A percentile compares a stretch with the other conserved stretches of the same genome.
Evolutionary conservation across 1,284 basidiomycete genomes (phyloP).

Genomic region (Naganishia albida): DNA sequence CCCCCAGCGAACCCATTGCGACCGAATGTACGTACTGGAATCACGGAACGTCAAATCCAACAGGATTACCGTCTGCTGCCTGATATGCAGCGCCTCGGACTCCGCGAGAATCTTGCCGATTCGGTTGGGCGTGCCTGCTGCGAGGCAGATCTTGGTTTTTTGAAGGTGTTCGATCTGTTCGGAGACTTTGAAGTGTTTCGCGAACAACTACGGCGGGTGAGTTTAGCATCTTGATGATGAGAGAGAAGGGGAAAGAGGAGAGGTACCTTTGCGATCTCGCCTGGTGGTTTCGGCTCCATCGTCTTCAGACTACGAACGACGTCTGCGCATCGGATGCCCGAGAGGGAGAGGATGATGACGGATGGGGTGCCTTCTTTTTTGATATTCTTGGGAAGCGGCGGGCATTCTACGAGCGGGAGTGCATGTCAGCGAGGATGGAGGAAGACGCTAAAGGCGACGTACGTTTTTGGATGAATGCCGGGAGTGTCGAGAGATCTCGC

Average conservation of each 20-base stretch:
- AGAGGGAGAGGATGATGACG: constrained; percentile 50
- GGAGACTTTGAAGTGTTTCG: constrained; percentile 54
- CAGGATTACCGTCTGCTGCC: constrained; percentile 49
- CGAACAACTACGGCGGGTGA: constrained; percentile 47
- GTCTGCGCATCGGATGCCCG: constrained; percentile 54
- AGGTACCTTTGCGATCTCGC: constrained; percentile 54
- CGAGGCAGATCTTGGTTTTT: constrained; percentile 51
- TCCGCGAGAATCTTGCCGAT: constrained; percentile 52
- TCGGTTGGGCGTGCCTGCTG: constrained; percentile 54
- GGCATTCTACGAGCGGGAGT: constrained; percentile 28
- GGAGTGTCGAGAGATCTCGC: constrained; percentile 26
- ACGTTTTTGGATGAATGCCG: constrained; percentile 32
- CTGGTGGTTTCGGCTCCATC: constrained; percentile 38
- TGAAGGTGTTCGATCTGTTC: constrained; percentile 54
- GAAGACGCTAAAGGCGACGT: background rate
- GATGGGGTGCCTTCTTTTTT: constrained; percentile 42
- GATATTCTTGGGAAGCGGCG: constrained; percentile 40
- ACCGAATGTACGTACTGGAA: constrained; percentile 20
- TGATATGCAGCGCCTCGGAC: constrained; percentile 36
- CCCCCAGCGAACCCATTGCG: too few species aligned
- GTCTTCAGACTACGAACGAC: constrained; percentile 50
- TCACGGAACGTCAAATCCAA: constrained; percentile 48
- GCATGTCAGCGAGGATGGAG: background rate
- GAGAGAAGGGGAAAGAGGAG: background rate
- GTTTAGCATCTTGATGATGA: background rate